Base-by-base conservation (phyloP, 2,329 filamentous ascomycete genomes). In the Ophiobolus disseminans region DNA sequence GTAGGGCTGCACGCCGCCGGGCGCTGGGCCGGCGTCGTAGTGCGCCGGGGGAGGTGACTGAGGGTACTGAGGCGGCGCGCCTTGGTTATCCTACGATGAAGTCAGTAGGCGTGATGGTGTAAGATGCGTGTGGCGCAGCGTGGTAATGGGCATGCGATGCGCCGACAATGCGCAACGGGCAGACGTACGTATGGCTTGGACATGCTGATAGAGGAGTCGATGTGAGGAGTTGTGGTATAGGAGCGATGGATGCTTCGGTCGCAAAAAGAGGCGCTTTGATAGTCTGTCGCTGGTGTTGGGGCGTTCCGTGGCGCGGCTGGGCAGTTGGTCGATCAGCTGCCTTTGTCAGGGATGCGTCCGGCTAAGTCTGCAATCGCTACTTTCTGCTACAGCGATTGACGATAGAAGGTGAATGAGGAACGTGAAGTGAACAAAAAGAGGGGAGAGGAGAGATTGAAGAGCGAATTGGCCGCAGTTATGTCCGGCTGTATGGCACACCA, bases 11-110 rank as follows among this genome's bases (percentile, higher is more conserved):
- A 48, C 45, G 51, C 40, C 46, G 32, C 52, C 53, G 23, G 49
- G 51, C 13, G 53, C 50, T 25, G 67, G 56, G 30, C 60, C 60
- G 28, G 62, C 58, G 49, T 72, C 68, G 34, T 66, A 51, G 53
- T 72, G 68, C 22, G 58, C 45, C n/a, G 68, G 69, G 3, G 64
- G 61, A 11, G 62, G 58, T 46, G 64, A 22, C 17, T 32, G 57
- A 10, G 68, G 69, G 55, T 72, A 73, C 25, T 63, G 48, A 5
- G 71, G 70, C 10, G 70, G 69, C 42, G 70, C 66, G 54, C 66
- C 65, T 22, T 46, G 21, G 17, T 40, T 25, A 28, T 66, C 59
- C 62, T 64, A 14, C 26, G 37, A 17, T 19, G 16, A n/a, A 23
- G 44, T 58, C 45, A 60, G 45, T 20, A 41, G 2, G 21, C 14